Percentiles rank a stretch among this genome's conserved stretches.
Evolutionary conservation across 176 grass and related monocot species (phyloP).

Genomic region (Ensete ventricosum): DNA sequence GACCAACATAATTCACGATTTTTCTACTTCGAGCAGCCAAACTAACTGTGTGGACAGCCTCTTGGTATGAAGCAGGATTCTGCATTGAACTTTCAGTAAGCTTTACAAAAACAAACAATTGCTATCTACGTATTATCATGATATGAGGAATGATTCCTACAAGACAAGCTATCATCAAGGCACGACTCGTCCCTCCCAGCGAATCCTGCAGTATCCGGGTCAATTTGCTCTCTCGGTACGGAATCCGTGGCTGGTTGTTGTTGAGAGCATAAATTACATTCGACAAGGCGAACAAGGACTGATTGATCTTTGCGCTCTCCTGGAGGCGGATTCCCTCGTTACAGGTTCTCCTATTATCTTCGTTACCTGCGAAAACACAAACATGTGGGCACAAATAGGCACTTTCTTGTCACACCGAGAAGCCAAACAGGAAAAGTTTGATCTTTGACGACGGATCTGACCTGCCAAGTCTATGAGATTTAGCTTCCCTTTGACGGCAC

Average conservation of each 20-base stretch:
- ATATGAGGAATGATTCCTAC: conserved; percentile 17
- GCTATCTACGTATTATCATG: not conserved
- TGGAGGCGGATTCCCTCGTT: conserved; percentile 79
- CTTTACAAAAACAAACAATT: not conserved
- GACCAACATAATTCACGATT: conserved; percentile 41
- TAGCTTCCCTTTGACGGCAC: conserved; percentile 62
- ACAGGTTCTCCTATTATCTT: conserved; percentile 67
- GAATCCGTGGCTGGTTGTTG: conserved; percentile 59
- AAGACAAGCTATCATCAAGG: conserved; percentile 86
- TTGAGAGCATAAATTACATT: conserved; percentile 90
- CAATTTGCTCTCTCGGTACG: conserved; percentile 79
- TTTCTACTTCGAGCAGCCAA: conserved; percentile 66
- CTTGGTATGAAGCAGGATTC: conserved; percentile 78
- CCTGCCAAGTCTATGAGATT: conserved; percentile 94
- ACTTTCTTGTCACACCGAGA: not conserved
- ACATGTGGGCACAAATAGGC: not conserved
- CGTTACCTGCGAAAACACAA: conserved; percentile 44
- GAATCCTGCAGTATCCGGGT: conserved; percentile 90
- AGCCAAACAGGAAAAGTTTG: not conserved
- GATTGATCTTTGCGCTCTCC: conserved; percentile 93
- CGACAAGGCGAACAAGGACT: conserved; percentile 69
- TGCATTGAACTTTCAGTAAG: conserved; percentile 23
- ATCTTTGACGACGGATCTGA: conserved; percentile 15
- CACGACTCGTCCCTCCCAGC: conserved; percentile 57
- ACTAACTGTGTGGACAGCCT: conserved; percentile 66